Conservation (phyloP, 805 yeast genomes). For the Candida ipomoeae region DNA sequence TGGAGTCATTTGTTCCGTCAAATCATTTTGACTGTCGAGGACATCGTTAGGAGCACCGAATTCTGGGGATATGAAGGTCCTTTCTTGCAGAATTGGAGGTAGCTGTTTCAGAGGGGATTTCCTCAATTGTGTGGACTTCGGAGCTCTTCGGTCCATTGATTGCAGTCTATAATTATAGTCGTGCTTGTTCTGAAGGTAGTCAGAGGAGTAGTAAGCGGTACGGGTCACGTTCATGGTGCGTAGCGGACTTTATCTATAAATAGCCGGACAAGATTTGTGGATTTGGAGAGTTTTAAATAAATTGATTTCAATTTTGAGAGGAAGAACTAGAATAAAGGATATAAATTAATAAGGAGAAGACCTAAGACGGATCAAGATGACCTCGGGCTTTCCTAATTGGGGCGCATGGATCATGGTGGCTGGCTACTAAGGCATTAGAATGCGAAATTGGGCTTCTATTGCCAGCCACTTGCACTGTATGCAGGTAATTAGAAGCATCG, state of each 20-base stretch:
- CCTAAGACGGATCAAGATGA: not conserved
- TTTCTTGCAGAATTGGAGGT: not conserved
- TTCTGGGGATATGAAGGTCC: not conserved
- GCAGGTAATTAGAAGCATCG: not conserved
- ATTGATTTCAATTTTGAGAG: too few species aligned
- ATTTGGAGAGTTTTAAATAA: not conserved
- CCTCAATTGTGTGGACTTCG: not conserved
- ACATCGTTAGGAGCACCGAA: not conserved
- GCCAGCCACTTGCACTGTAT: not conserved
- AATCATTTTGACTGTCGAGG: constrained; percentile 18
- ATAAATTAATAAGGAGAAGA: not conserved
- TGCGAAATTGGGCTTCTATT: not conserved
- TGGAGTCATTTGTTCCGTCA: constrained; percentile 35
- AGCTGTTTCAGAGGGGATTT: not conserved
- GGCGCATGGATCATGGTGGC: constrained; percentile 3
- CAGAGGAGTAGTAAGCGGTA: constrained; percentile 38
- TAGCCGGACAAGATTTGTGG: not conserved
- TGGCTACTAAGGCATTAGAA: not conserved
- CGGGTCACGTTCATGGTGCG: constrained; percentile 36
- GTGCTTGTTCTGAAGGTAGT: constrained; percentile 22
- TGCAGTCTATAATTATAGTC: not conserved
- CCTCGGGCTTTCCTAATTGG: not conserved
- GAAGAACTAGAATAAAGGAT: not conserved
- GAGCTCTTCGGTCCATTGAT: not conserved
- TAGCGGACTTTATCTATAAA: not conserved